Percentiles rank a stretch among this genome's conserved stretches.
phyloP scores from a whole-genome alignment of 306 rosid genomes.

The Pterocarpus santalinus region DNA sequence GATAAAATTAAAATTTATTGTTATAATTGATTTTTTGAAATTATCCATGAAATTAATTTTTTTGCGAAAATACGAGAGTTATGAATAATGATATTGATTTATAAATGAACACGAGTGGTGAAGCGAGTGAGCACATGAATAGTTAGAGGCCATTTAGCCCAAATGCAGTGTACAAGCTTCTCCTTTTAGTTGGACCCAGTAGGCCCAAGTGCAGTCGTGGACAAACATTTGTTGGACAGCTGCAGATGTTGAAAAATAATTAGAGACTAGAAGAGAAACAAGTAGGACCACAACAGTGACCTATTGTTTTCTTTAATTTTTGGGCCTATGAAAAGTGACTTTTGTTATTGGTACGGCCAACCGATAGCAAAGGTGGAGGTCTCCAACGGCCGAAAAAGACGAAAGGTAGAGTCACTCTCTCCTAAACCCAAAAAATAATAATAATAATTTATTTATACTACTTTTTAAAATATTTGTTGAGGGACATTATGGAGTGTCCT shows the following conservation, averaged over 20 bases:
- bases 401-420: neutral
- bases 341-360: neutral
- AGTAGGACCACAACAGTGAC: neutral
- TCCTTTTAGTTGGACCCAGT: neutral
- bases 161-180: neutral
- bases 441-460: no score
- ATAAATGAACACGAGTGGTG: neutral
- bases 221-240: neutral
- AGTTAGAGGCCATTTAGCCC: neutral
- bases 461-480: no score
- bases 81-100: no score
- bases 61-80: no score
- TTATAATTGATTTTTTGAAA: no score
- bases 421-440: neutral
- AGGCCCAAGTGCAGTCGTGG: slow-evolving; percentile 13
- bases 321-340: slow-evolving; percentile 14
- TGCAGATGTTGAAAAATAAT: slow-evolving; percentile 11
- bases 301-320: neutral
- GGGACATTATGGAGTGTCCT: no score
- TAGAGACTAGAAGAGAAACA: neutral
- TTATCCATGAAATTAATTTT: no score
- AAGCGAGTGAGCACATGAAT: neutral
- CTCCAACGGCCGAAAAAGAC: neutral
- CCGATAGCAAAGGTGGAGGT: neutral
- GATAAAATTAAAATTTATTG: no score